Conservation (phyloP, 805 yeast species). For the Yamadazyma phyllophila region DNA sequence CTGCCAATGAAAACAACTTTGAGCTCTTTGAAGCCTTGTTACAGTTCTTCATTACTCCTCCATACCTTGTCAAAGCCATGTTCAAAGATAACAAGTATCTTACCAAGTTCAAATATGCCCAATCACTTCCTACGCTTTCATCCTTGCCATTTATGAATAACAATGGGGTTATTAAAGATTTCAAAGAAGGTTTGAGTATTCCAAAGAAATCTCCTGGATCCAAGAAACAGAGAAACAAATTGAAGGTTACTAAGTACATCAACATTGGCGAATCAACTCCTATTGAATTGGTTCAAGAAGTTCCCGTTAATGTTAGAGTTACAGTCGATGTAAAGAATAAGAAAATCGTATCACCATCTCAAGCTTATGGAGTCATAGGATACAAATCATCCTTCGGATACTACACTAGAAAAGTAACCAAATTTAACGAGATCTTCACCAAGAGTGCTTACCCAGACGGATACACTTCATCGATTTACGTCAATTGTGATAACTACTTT, state of each 20-base stretch:
- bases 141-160: constrained; percentile 71
- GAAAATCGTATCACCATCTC: constrained; percentile 65
- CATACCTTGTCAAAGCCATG: constrained; percentile 65
- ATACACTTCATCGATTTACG: constrained; percentile 63
- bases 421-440: constrained; percentile 65
- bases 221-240: constrained; percentile 44
- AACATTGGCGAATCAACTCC: constrained; percentile 67
- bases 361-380: constrained; percentile 67
- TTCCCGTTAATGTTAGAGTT: constrained; percentile 78
- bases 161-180: constrained; percentile 33
- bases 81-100: constrained; percentile 37
- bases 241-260: constrained; percentile 65
- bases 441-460: constrained; percentile 64
- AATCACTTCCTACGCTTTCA: constrained; percentile 66
- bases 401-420: constrained; percentile 63
- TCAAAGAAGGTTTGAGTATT: constrained; percentile 65
- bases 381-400: constrained; percentile 67
- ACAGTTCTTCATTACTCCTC: constrained; percentile 83
- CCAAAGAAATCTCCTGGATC: constrained; percentile 38
- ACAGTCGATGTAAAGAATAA: constrained; percentile 66
- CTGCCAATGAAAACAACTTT: constrained; percentile 28
- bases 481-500: constrained; percentile 66
- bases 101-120: constrained; percentile 59
- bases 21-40: constrained; percentile 64
- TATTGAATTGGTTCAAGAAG: constrained; percentile 58